Base-by-base conservation (phyloP, 345 rosid species). In the Noccaea bulbosa region DNA sequence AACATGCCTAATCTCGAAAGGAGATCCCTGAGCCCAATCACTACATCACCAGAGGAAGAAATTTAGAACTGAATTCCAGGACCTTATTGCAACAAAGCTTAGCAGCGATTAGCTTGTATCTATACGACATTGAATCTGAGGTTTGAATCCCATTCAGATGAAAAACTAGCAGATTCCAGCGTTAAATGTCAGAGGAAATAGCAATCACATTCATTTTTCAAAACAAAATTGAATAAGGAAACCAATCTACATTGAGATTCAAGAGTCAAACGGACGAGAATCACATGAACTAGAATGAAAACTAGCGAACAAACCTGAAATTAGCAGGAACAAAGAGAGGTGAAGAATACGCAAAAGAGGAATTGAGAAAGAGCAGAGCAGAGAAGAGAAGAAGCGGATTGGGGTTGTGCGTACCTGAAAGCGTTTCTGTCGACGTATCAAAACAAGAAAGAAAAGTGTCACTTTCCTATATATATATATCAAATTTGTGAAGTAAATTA, bases 351-450 rank as follows among this genome's bases (percentile, higher is more conserved):
- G 39, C 9, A 57, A 37, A 9, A 20, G 51, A 70, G 15, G 43
- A 54, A 54, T 45, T 55, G 70, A 35, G 41, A 52, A 58, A 67
- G 55, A 27, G 56, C 35, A 14, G 51, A 41, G 39, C 1, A 20
- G 22, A 20, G 22, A 27, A n/a, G 57, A 48, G 44, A 45, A 4
- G 79, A 74, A 71, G 59, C 14, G 62, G 81, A 82, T 78, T 71
- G 81, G 72, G 54, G 55, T 55, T 78, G 85, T 75, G 85, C 81
- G 83, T 67, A 71, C 71, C 64, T 66, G 15, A 54, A 37, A 32
- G 72, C 63, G 45, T 10, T 33, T 6, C 55, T 62, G 43, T 61
- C 45, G 34, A 38, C 73, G 35, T 56, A 0, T 61, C 32, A 9
- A 57, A 8, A 70, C 27, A 11, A 2, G n/a, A 45, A 54, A 11